Percentiles rank a stretch among this genome's conserved stretches.
phyloP scores from a whole-genome alignment of 176 grass and related monocot species.

The barley (Hordeum vulgare) region DNA sequence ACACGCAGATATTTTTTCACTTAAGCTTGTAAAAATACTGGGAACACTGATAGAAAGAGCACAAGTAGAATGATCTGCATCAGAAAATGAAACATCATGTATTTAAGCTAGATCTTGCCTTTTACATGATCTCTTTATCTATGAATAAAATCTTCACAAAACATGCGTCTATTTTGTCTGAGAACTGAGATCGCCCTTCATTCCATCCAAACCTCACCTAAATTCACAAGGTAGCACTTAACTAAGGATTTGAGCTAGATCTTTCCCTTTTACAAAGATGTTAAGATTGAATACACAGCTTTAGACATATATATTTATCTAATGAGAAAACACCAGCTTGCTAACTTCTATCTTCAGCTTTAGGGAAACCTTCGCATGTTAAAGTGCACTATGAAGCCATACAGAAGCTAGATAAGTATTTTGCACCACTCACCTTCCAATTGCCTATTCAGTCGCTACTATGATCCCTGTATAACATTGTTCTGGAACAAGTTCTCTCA shows the following conservation, averaged over 20 bases:
- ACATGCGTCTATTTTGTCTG: no score
- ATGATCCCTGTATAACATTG: not conserved
- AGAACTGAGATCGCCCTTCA: not conserved
- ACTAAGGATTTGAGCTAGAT: not conserved
- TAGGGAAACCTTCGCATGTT: not conserved
- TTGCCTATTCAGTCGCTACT: not conserved
- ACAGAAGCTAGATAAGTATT: not conserved
- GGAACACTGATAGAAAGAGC: slow-evolving; percentile 65
- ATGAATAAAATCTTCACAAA: no score
- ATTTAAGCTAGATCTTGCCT: not conserved
- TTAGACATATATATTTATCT: not conserved
- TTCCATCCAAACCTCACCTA: not conserved
- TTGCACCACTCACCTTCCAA: not conserved
- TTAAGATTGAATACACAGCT: not conserved
- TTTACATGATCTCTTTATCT: no score
- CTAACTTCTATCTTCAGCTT: not conserved
- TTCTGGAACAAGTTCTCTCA: not conserved
- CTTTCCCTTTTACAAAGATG: not conserved
- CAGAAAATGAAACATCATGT: slow-evolving; percentile 11
- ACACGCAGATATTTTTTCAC: slow-evolving; percentile 59
- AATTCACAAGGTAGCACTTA: not conserved
- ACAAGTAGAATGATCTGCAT: slow-evolving; percentile 68
- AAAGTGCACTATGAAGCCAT: not conserved
- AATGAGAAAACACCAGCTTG: not conserved
- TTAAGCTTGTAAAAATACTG: slow-evolving; percentile 48